phyloP scores from a whole-genome alignment of 176 grass and related monocot genomes.

The Avena insularis region DNA sequence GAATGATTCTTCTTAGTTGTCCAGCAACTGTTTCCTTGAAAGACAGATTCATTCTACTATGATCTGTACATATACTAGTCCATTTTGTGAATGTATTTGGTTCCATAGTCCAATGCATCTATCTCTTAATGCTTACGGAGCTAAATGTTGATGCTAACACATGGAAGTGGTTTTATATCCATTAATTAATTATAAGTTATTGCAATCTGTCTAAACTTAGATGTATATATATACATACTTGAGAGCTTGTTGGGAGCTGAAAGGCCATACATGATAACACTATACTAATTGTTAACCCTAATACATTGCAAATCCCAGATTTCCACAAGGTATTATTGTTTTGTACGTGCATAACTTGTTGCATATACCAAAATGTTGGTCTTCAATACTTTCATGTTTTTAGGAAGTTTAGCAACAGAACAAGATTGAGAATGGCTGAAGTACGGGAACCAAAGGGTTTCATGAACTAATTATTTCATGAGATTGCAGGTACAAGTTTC shows the following conservation, averaged over 20 bases:
- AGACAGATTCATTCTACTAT: conserved; percentile 22
- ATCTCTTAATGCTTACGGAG: neutral
- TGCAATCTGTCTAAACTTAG: conserved; percentile 12
- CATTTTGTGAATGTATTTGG: conserved; percentile 9
- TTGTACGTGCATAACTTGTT: neutral
- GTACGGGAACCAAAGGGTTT: conserved; percentile 24
- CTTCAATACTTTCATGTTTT: neutral
- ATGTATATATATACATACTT: conserved; percentile 4
- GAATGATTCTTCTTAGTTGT: conserved; percentile 44
- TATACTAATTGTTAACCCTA: conserved; percentile 27
- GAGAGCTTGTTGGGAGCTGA: neutral
- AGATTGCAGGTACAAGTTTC: neutral
- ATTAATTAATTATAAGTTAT: neutral
- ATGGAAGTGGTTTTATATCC: neutral
- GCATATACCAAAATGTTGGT: conserved; percentile 12
- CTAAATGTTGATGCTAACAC: neutral
- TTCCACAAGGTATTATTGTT: neutral
- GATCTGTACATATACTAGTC: conserved; percentile 15
- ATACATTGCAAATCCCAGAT: conserved; percentile 22
- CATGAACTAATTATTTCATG: conserved; percentile 15
- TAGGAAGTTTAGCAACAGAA: conserved; percentile 25
- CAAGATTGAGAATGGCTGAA: neutral
- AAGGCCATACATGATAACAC: conserved; percentile 20
- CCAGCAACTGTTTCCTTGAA: conserved; percentile 37
- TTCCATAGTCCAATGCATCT: neutral